These are phyloP conservation scores for Umbelopsis sp. DNA, from an alignment of 192 early-diverging fungal species.

Conservation along the genomic window DNA sequence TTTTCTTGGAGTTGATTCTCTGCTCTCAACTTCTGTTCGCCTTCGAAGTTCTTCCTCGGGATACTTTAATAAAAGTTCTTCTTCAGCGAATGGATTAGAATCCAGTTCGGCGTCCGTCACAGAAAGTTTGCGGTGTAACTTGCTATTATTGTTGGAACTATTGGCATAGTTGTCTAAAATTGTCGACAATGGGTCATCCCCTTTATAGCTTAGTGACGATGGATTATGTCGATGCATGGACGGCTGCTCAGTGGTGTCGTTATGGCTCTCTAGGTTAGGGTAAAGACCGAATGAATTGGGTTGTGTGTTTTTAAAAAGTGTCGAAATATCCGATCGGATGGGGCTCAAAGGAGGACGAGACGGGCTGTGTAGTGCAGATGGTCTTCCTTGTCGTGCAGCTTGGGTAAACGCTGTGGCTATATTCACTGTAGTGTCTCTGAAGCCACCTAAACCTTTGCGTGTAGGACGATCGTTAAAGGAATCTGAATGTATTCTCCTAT, in stretches of 20 bases:
- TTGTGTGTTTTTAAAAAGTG: neutral
- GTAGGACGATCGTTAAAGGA: neutral
- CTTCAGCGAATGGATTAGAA: conserved; percentile 15
- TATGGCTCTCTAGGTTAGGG: neutral
- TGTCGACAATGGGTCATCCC: neutral
- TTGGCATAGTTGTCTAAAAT: conserved; percentile 9
- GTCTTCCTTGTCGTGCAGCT: neutral
- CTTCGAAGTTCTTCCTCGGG: conserved; percentile 10
- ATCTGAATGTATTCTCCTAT: neutral
- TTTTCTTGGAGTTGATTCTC: conserved; percentile 8
- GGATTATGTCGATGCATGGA: neutral
- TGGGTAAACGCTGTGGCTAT: conserved; percentile 13
- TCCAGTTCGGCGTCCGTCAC: neutral
- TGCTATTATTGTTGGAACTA: conserved; percentile 1
- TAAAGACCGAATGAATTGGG: neutral
- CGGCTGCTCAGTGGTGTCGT: neutral
- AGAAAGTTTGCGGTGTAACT: neutral
- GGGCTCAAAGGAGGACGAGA: neutral
- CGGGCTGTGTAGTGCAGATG: neutral
- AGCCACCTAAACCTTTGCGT: neutral
- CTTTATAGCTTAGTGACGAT: neutral
- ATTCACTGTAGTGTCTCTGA: conserved; percentile 20
- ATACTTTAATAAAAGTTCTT: conserved; percentile 1
- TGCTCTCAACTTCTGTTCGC: conserved; percentile 3
- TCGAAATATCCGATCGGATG: neutral